Percentiles rank a stretch among this genome's conserved stretches.
These are phyloP conservation scores for Phytophthora pisi DNA, from an alignment of 352 stramenopile genomes.

Conservation along the genomic window DNA sequence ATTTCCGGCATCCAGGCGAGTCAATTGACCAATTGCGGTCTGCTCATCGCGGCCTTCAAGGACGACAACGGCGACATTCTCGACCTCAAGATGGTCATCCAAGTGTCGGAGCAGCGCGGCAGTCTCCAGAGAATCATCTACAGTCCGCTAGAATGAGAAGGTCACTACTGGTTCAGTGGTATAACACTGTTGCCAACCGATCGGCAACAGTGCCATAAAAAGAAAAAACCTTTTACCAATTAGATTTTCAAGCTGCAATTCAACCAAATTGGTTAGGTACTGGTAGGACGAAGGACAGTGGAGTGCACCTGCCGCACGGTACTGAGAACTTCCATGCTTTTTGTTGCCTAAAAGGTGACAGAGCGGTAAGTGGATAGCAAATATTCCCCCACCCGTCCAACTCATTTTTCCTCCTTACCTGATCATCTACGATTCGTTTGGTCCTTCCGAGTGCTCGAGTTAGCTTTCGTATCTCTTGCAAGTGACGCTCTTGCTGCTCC, in stretches of 20 bases:
- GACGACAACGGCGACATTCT: constrained; percentile 75
- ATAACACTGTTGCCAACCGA: background rate
- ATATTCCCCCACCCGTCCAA: too few species aligned
- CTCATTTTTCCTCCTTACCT: constrained; percentile 31
- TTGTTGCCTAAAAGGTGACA: constrained; percentile 32
- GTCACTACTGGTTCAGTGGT: background rate
- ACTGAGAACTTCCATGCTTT: constrained; percentile 47
- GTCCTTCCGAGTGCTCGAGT: constrained; percentile 64
- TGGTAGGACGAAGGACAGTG: constrained; percentile 32
- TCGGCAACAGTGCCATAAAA: background rate
- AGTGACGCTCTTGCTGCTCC: constrained; percentile 70
- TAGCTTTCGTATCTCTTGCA: constrained; percentile 87
- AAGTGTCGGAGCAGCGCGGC: constrained; percentile 82
- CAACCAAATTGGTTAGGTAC: constrained; percentile 12
- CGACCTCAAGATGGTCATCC: constrained; percentile 89
- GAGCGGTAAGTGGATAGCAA: background rate
- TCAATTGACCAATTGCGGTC: constrained; percentile 87
- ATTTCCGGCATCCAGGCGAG: constrained; percentile 77
- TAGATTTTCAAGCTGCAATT: background rate
- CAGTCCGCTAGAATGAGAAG: constrained; percentile 82
- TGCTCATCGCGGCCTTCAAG: constrained; percentile 85
- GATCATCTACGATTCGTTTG: constrained; percentile 69
- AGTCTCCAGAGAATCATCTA: constrained; percentile 87
- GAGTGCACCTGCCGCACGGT: constrained; percentile 48
- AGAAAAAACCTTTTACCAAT: background rate